Evolutionary conservation across 805 yeast species (phyloP), one percentile per base, ranked within the genome.

Genomic region (Jamesozyma gamospora): DNA sequence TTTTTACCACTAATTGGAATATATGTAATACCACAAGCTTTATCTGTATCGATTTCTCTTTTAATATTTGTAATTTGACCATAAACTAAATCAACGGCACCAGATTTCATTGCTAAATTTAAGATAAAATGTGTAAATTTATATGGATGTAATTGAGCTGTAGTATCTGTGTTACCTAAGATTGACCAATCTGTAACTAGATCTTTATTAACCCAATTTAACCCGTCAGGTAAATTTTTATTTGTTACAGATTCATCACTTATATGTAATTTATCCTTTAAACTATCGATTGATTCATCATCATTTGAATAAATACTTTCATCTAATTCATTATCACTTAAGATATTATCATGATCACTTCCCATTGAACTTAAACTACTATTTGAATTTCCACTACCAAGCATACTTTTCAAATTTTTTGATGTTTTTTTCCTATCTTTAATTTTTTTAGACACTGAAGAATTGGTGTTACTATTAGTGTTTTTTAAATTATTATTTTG

Each of bases 111-210:
- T 36, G 95, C 94, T 54, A 84, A 81, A 47, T 77, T 75, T 45
- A 90, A 64, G 10, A 90, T 67, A 55, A 74, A 83, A 40, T 81
- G 82, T n/a, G 97, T 90, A 63, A 92, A 88, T 55, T 81, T 81
- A 64, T 82, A 86, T 2, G 98, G 97, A 57, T 90, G 96, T 5
- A 92, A 95, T 63, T 92, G 97, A 0, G 96, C 97, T 1, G 96
- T 90, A 12, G 94, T 78, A 44, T 81, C 88, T 25, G 75, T 72
- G 17, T 83, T 90, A 25, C 97, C 96, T 37, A 90, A 63, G 8
- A 75, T 71, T 2, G 88, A 77, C 79, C 94, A 86, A 41, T 73
- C 79, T 41, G 70, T 71, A 7, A 90, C 77, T 21, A 80, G 56
- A 4, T 72, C 69, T 28, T 72, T 69, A 36, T 75, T 70, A 48